These are phyloP conservation scores for Thielaviopsis musarum DNA, from an alignment of 2,329 filamentous ascomycete species.

Conservation along the genomic window DNA sequence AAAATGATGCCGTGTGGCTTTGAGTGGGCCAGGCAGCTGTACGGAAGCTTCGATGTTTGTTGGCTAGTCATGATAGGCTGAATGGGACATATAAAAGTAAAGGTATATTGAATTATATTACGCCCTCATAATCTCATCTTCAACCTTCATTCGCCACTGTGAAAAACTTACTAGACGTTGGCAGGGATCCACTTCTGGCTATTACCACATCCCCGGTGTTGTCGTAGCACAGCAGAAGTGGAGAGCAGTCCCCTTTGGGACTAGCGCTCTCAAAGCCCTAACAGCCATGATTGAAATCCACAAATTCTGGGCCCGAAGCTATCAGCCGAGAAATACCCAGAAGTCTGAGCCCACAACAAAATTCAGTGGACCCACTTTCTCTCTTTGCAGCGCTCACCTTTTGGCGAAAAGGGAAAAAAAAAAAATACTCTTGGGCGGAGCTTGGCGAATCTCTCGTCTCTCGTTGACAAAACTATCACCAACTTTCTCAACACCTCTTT, in stretches of 20 bases:
- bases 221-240: not conserved
- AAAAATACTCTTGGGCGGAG: not conserved
- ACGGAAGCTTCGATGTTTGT: constrained; percentile 36
- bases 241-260: constrained; percentile 12
- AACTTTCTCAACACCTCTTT: constrained; percentile 13
- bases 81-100: not conserved
- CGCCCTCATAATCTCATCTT: no score
- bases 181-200: no score
- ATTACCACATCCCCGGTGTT: not conserved
- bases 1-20: constrained; percentile 43
- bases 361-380: not conserved
- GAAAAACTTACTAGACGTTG: no score
- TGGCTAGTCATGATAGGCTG: constrained; percentile 2
- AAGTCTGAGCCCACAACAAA: constrained; percentile 6
- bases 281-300: constrained; percentile 13
- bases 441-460: constrained; percentile 10
- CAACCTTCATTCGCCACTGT: no score
- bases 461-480: constrained; percentile 18
- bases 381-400: not conserved
- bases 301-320: constrained; percentile 1
- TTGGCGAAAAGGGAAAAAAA: constrained; percentile 1
- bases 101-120: not conserved
- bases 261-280: constrained; percentile 23
- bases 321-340: constrained; percentile 5
- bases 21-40: constrained; percentile 41